A percentile compares a stretch with the other conserved stretches of the same genome.
phyloP scores from a whole-genome alignment of 1,284 basidiomycete species.

The Irpex rosettiformis region DNA sequence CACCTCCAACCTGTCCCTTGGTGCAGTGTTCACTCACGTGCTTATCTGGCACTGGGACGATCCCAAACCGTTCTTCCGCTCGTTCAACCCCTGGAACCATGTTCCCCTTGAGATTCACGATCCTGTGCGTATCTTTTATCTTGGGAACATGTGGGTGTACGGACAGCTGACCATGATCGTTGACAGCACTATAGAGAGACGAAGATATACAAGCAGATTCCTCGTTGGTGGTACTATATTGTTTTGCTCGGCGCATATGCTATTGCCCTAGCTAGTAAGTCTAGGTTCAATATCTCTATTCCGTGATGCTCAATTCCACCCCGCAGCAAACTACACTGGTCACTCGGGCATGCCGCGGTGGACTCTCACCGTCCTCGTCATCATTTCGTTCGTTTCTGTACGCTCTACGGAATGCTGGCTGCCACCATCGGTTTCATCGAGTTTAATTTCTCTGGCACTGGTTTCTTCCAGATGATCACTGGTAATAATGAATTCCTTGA shows the following conservation, averaged over 20 bases:
- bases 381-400: slow-evolving; percentile 53
- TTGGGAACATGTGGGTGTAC: neutral
- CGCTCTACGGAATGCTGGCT: slow-evolving; percentile 41
- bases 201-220: slow-evolving; percentile 56
- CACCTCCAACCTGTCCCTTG: slow-evolving; percentile 29
- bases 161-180: no score
- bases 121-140: slow-evolving; percentile 13
- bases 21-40: slow-evolving; percentile 29
- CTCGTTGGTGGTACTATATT: slow-evolving; percentile 58
- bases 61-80: slow-evolving; percentile 29
- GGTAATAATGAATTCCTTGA: slow-evolving; percentile 8
- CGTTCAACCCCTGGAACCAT: slow-evolving; percentile 30
- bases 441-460: slow-evolving; percentile 26
- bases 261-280: slow-evolving; percentile 36
- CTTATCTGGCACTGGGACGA: slow-evolving; percentile 35
- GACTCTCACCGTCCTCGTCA: slow-evolving; percentile 40
- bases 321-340: slow-evolving; percentile 51
- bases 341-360: slow-evolving; percentile 52
- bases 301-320: no score
- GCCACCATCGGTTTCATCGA: slow-evolving; percentile 44
- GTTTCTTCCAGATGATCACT: slow-evolving; percentile 30
- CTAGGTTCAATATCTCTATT: no score
- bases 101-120: slow-evolving; percentile 25
- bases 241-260: slow-evolving; percentile 42
- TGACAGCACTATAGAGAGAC: slow-evolving; percentile 50